Conservation (phyloP, 116 monocot species). For the Posidonia oceanica region DNA sequence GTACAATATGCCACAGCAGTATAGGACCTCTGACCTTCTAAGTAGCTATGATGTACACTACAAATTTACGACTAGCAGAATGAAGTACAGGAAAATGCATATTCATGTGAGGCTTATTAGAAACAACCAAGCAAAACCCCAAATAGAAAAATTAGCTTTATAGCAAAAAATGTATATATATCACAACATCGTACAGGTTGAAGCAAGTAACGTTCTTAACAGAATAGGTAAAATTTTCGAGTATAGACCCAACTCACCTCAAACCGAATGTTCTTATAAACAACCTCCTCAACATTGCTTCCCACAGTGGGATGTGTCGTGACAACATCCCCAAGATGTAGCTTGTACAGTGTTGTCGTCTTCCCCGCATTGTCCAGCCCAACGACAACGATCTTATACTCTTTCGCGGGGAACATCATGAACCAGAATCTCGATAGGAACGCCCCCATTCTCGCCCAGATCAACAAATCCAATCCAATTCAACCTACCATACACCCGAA, state of each 20-base stretch:
- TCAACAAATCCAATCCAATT: background rate
- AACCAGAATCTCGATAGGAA: slow-evolving; percentile 62
- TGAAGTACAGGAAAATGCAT: too few relatives aligned
- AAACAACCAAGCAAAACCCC: too few relatives aligned
- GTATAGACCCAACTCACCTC: slow-evolving; percentile 26
- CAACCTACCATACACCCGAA: background rate
- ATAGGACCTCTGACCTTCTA: too few relatives aligned
- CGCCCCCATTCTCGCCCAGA: slow-evolving; percentile 33
- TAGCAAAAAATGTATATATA: too few relatives aligned
- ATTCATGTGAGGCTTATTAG: too few relatives aligned
- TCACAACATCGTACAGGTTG: too few relatives aligned
- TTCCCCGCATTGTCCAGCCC: slow-evolving; percentile 66
- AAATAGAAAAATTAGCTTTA: too few relatives aligned
- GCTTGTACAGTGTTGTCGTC: slow-evolving; percentile 63
- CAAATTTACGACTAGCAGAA: too few relatives aligned
- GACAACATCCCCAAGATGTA: slow-evolving; percentile 64
- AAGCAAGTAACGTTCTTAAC: too few relatives aligned
- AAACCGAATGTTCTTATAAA: slow-evolving; percentile 66
- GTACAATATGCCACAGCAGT: too few relatives aligned
- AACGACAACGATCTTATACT: slow-evolving; percentile 71
- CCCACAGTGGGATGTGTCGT: slow-evolving; percentile 63
- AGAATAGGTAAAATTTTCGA: too few relatives aligned
- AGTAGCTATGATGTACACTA: too few relatives aligned
- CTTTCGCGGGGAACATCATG: slow-evolving; percentile 69
- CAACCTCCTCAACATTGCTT: slow-evolving; percentile 65